Evolutionary conservation across 805 yeast species (phyloP).

Genomic region (Ogataea nitratoaversa): DNA sequence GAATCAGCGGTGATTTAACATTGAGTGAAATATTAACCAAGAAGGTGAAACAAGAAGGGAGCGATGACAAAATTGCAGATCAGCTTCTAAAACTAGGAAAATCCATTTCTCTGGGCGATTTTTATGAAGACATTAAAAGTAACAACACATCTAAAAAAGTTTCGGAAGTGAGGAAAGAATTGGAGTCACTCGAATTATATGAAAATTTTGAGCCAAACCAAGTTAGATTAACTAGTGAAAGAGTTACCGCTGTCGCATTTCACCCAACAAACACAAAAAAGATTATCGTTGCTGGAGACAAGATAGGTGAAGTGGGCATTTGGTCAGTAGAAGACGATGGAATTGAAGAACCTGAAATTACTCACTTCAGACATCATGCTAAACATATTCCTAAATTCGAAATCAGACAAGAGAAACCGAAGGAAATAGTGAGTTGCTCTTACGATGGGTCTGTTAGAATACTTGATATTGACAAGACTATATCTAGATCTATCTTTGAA

Average conservation of each 20-base stretch:
- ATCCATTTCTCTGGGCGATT: conserved; percentile 65
- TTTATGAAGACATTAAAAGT: conserved; percentile 48
- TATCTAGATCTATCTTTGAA: conserved; percentile 59
- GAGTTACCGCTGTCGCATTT: conserved; percentile 70
- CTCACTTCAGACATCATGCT: conserved; percentile 71
- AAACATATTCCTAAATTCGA: conserved; percentile 55
- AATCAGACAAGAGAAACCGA: conserved; percentile 47
- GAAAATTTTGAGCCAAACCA: conserved; percentile 63
- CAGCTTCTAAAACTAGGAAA: conserved; percentile 40
- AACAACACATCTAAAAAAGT: conserved; percentile 39
- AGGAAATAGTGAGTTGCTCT: conserved; percentile 62
- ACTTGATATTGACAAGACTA: conserved; percentile 59
- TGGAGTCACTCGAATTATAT: conserved; percentile 48
- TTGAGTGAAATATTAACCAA: conserved; percentile 49
- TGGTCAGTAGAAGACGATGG: conserved; percentile 66
- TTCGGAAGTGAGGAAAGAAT: conserved; percentile 46
- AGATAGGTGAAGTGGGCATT: conserved; percentile 78
- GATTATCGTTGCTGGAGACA: conserved; percentile 82
- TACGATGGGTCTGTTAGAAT: conserved; percentile 85
- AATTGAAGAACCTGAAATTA: conserved; percentile 46
- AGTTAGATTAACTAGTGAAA: conserved; percentile 61
- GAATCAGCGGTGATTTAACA: conserved; percentile 63
- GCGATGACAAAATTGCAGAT: conserved; percentile 25
- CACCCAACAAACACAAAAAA: conserved; percentile 69
- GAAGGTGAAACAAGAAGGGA: conserved; percentile 21